Evolutionary conservation across 225 moss, liverwort and hornwort genomes (phyloP), one percentile per base, ranked within the genome.

Genomic region (Bryoerythrophyllum caledonicum): DNA sequence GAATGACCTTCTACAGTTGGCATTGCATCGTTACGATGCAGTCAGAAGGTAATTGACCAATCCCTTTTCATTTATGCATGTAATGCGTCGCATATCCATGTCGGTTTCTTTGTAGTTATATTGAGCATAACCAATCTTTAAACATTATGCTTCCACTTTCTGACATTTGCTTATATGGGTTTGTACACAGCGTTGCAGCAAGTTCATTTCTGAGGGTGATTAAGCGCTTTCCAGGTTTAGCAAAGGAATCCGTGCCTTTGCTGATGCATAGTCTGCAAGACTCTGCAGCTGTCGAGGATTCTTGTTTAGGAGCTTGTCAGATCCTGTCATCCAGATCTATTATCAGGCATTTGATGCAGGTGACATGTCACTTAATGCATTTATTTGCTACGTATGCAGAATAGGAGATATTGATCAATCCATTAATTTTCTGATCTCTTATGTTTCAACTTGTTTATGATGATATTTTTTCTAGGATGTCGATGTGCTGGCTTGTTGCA

Each of bases 261-360:
- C 79, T 99, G 66, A 89, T 84, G 73, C 53, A 61, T 56, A 90
- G 90, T 77, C 78, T 99, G 76, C 89, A 92, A 87, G 92, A 93
- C 78, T 59, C 95, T 84, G 88, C 79, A 75, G 86, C 84, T 69
- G 67, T 87, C 61, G 99, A 99, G 78, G 93, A 93, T 68, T 91
- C 99, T 21, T 93, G 88, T 26, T 73, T 99, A 81, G 99, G 99
- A 74, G 95, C 99, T 77, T 99, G 99, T 79, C 93, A 91, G 86
- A 88, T 99, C 74, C 81, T 99, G 60, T 88, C 87, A 85, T 95
- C 91, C 73, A 90, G 93, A 84, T 89, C 93, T 67, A 80, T 99
- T 26, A 81, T 99, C 75, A 89, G 99, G 80, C 91, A 90, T 81
- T 77, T 96, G 55, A 83, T 94, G 81, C 91, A 93, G 96, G 96